Evolutionary conservation across 2,329 filamentous ascomycete genomes (phyloP), one percentile per base, ranked within the genome.

Genomic region (Penicillium sp.): DNA sequence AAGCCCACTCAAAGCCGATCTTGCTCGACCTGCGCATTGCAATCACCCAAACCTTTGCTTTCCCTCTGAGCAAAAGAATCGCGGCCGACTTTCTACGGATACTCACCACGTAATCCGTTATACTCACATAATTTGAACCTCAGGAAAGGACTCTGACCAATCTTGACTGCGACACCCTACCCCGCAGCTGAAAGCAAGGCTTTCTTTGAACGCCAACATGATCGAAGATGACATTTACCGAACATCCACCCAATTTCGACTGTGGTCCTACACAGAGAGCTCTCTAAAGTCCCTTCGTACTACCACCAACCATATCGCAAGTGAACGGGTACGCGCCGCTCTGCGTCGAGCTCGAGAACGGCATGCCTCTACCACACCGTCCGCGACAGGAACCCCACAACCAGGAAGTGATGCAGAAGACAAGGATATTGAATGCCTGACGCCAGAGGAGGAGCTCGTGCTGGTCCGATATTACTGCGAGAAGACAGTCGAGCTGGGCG

Each of bases 181-280:
- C 37, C 46, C 39, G 44, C 46, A 31, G 27, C 37, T 18, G 27
- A 50, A 41, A 44, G 37, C 46, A 50, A 35, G 43, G 33, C n/a
- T 37, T 49, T 51, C 46, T 40, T 43, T 53, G 40, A 47, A 49
- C 39, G 24, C 22, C 64, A 76, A 47, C 61, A 91, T 96, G 86
- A 90, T 87, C 61, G 95, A 99, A 83, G 95, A 99, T 77, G 90
- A 91, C 66, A 83, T 93, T 56, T 99, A 98, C 78, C 88, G 92
- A 35, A 85, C 90, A 53, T 96, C 94, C 0, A 94, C 91, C 49
- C 95, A 99, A 76, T 98, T 87, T 73, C 87, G 90, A 44, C 83
- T 96, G 59, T 99, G 95, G 95, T 96, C 93, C 11, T 98, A 94
- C 77, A 91, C 92, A 0, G 85, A 88, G 2, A 77, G 86, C 3